These are phyloP conservation scores for Paramyrothecium roridum DNA, from an alignment of 2,329 filamentous ascomycete species.

Conservation along the genomic window DNA sequence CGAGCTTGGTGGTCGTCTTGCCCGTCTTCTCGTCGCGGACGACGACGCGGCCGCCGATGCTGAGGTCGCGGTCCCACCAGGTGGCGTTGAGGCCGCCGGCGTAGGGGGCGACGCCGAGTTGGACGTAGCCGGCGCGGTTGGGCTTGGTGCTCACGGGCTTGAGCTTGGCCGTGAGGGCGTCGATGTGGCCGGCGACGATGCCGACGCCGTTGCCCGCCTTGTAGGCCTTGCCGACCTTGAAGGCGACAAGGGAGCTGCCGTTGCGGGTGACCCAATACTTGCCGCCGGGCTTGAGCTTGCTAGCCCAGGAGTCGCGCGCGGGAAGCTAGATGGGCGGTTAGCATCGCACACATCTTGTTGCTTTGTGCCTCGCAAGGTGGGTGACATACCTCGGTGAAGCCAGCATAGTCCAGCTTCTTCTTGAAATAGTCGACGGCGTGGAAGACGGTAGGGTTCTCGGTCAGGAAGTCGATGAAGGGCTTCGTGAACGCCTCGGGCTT, in stretches of 20 bases:
- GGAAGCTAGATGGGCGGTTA: conserved; percentile 50
- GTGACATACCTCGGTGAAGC: conserved; percentile 65
- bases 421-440: conserved; percentile 82
- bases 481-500: conserved; percentile 68
- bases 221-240: conserved; percentile 77
- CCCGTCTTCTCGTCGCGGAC: conserved; percentile 69
- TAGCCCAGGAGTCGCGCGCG: conserved; percentile 74
- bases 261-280: conserved; percentile 91
- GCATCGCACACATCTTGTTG: not conserved
- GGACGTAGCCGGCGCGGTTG: conserved; percentile 80
- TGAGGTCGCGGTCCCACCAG: conserved; percentile 96
- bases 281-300: conserved; percentile 70
- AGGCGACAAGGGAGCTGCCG: conserved; percentile 80
- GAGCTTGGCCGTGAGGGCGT: conserved; percentile 83
- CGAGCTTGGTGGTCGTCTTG: conserved; percentile 77
- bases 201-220: conserved; percentile 81
- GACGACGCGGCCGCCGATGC: conserved; percentile 84
- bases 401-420: conserved; percentile 65
- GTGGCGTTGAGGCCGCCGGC: conserved; percentile 83
- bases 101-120: conserved; percentile 90
- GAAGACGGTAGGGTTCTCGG: conserved; percentile 88
- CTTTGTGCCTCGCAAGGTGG: not conserved
- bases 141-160: conserved; percentile 88
- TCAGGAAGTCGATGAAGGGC: conserved; percentile 85
- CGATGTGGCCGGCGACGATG: conserved; percentile 89